These are phyloP conservation scores for Houttuynia cordata DNA, from an alignment of 164 flowering plant species.

Conservation along the genomic window DNA sequence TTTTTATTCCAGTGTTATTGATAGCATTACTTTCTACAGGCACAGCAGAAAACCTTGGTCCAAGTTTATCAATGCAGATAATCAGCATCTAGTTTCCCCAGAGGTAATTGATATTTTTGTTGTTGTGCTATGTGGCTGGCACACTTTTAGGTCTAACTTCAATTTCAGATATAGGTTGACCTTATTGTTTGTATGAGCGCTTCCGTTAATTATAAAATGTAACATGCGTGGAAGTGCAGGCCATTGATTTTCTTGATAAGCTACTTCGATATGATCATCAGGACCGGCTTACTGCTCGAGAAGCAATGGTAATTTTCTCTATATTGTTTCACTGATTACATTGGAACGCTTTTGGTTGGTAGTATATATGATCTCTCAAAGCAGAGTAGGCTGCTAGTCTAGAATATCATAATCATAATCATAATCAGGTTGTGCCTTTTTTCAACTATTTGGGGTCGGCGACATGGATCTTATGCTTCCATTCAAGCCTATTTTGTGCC, in stretches of 20 bases:
- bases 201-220: not conserved
- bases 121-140: not conserved
- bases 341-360: not conserved
- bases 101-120: constrained; percentile 38
- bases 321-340: not conserved
- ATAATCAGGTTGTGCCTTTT: no score
- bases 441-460: no score
- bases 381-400: no score
- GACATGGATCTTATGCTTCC: no score
- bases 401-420: no score
- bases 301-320: constrained; percentile 73
- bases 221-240: constrained; percentile 24
- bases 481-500: no score
- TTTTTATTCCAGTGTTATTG: not conserved
- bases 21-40: constrained; percentile 25
- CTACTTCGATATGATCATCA: constrained; percentile 94
- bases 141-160: not conserved
- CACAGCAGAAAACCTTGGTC: constrained; percentile 88
- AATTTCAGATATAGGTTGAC: not conserved
- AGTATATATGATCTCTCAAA: not conserved
- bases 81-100: constrained; percentile 85
- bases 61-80: constrained; percentile 69
- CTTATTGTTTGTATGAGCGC: not conserved
- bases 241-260: constrained; percentile 88
- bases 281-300: constrained; percentile 94